These are phyloP conservation scores for Podospora sp. DNA, from an alignment of 495 filamentous ascomycete genomes.

Conservation along the genomic window DNA sequence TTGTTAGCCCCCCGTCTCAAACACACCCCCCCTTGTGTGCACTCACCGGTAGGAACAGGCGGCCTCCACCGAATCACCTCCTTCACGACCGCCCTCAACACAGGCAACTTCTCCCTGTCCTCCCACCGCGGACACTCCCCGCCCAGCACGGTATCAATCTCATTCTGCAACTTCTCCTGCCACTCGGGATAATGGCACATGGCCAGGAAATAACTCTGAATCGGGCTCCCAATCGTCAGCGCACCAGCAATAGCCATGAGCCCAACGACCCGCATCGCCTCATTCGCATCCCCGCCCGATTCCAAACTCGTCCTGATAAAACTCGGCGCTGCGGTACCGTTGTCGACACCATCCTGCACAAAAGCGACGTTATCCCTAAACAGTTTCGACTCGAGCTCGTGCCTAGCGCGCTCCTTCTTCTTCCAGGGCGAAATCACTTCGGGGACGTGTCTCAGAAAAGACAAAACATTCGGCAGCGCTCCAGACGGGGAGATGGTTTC, in stretches of 20 bases:
- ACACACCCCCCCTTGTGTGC: background rate
- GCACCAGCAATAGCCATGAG: slow-evolving; percentile 54
- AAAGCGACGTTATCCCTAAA: slow-evolving; percentile 45
- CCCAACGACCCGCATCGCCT: slow-evolving; percentile 49
- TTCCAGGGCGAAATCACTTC: slow-evolving; percentile 53
- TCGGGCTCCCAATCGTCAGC: slow-evolving; percentile 52
- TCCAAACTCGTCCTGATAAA: slow-evolving; percentile 51
- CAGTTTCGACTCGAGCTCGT: slow-evolving; percentile 43
- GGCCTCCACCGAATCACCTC: slow-evolving; percentile 65
- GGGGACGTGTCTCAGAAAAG: slow-evolving; percentile 50
- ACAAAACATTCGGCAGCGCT: slow-evolving; percentile 54
- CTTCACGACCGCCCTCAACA: slow-evolving; percentile 60
- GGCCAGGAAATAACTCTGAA: slow-evolving; percentile 60
- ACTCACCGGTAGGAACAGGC: slow-evolving; percentile 51
- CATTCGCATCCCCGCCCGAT: slow-evolving; percentile 30
- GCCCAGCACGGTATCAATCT: slow-evolving; percentile 55
- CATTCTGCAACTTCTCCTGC: slow-evolving; percentile 54
- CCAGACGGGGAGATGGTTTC: slow-evolving; percentile 60
- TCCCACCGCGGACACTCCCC: slow-evolving; percentile 53
- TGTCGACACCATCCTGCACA: slow-evolving; percentile 35
- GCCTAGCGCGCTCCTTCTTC: slow-evolving; percentile 47
- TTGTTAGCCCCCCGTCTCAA: background rate
- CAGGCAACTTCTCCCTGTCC: slow-evolving; percentile 48
- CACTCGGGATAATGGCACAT: slow-evolving; percentile 63
- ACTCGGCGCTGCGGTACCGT: slow-evolving; percentile 36